A percentile compares a stretch with the other conserved stretches of the same genome.
phyloP scores from a whole-genome alignment of 345 rosid genomes.

The Brassica napus region DNA sequence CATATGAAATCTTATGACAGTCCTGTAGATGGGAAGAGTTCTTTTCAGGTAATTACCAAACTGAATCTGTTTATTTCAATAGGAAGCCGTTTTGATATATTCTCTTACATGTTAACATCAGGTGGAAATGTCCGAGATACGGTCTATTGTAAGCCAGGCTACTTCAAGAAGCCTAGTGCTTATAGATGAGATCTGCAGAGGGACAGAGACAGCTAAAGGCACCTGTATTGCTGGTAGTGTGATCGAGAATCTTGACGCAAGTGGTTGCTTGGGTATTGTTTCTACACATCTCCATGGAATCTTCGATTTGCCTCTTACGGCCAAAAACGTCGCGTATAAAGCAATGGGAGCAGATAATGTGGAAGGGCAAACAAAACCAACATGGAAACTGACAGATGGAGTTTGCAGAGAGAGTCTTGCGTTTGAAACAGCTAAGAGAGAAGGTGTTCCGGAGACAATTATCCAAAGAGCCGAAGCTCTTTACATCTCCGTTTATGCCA shows the following conservation, averaged over 20 bases:
- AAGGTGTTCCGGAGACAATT: slow-evolving; percentile 76
- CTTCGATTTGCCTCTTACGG: slow-evolving; percentile 67
- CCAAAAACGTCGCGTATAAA: slow-evolving; percentile 58
- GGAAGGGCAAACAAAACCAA: slow-evolving; percentile 78
- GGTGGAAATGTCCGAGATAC: slow-evolving; percentile 97
- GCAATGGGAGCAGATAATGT: slow-evolving; percentile 82
- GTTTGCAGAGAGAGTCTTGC: slow-evolving; percentile 95
- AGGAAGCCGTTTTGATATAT: neutral
- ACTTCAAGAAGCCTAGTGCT: slow-evolving; percentile 92
- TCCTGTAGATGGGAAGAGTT: slow-evolving; percentile 96
- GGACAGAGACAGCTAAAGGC: slow-evolving; percentile 96
- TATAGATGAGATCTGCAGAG: slow-evolving; percentile 92
- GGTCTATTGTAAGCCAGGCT: slow-evolving; percentile 67
- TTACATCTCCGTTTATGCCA: slow-evolving; percentile 46
- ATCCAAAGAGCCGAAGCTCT: slow-evolving; percentile 86
- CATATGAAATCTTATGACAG: slow-evolving; percentile 99
- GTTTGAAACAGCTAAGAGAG: slow-evolving; percentile 93
- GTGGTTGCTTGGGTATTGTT: slow-evolving; percentile 87
- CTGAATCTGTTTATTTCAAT: slow-evolving; percentile 2
- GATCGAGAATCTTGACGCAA: slow-evolving; percentile 68
- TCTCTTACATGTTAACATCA: slow-evolving; percentile 32
- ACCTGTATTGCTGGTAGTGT: slow-evolving; percentile 97
- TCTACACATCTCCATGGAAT: slow-evolving; percentile 96
- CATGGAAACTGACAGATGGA: slow-evolving; percentile 90
- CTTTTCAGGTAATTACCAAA: slow-evolving; percentile 73